Conservation (phyloP, 495 filamentous ascomycete species). For the Pyrenula aspistea region DNA sequence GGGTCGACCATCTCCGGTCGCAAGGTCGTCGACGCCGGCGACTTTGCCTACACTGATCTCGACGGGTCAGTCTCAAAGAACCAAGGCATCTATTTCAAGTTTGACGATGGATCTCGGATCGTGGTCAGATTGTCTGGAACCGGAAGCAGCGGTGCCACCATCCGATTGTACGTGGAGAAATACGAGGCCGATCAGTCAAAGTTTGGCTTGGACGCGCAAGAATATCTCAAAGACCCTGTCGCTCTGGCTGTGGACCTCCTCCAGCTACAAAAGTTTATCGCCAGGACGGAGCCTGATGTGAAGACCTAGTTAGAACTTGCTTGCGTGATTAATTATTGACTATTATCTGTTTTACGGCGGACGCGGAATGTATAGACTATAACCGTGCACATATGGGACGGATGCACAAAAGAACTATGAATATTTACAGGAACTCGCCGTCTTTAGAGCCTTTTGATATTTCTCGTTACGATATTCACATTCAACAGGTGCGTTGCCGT, state of each 20-base stretch:
- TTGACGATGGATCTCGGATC: slow-evolving; percentile 87
- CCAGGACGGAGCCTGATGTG: slow-evolving; percentile 84
- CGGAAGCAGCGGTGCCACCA: slow-evolving; percentile 87
- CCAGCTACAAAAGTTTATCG: slow-evolving; percentile 81
- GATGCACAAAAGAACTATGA: no score
- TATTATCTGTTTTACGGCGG: slow-evolving; percentile 1
- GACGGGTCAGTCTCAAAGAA: slow-evolving; percentile 92
- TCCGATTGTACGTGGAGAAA: slow-evolving; percentile 92
- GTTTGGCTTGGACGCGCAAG: slow-evolving; percentile 70
- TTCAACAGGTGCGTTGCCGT: no score
- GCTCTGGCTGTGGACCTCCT: slow-evolving; percentile 70
- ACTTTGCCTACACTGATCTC: slow-evolving; percentile 95
- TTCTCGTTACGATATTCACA: no score
- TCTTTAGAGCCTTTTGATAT: no score
- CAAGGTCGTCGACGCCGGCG: slow-evolving; percentile 78
- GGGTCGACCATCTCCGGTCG: slow-evolving; percentile 69
- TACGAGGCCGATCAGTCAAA: slow-evolving; percentile 66
- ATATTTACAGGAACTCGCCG: no score
- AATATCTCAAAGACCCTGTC: slow-evolving; percentile 87
- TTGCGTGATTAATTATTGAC: neutral
- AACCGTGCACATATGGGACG: no score
- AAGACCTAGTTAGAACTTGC: slow-evolving; percentile 87
- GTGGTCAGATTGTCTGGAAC: slow-evolving; percentile 91
- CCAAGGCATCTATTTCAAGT: slow-evolving; percentile 91
- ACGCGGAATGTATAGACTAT: no score